Conservation (phyloP, 1,139 yeast species). For the Diutina mesorugosa region DNA sequence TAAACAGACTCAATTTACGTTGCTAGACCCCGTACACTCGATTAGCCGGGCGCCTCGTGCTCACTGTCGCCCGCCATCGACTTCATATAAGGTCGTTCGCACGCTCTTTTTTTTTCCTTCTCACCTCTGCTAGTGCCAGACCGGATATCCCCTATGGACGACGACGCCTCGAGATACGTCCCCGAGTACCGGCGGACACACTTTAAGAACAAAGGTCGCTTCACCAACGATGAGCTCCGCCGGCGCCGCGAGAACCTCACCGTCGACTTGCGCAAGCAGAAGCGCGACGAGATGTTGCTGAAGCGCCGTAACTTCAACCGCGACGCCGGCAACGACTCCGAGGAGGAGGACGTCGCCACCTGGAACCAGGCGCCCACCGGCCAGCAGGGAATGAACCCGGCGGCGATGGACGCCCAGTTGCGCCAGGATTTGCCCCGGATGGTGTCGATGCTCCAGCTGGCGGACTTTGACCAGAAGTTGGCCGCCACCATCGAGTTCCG, state of each 20-base stretch:
- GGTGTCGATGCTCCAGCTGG: slow-evolving; percentile 71
- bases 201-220: slow-evolving; percentile 89
- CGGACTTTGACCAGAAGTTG: slow-evolving; percentile 69
- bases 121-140: neutral
- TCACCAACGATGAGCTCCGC: slow-evolving; percentile 91
- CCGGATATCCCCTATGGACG: slow-evolving; percentile 40
- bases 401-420: slow-evolving; percentile 35
- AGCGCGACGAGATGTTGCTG: slow-evolving; percentile 87
- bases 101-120: neutral
- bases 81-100: neutral
- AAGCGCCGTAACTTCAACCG: slow-evolving; percentile 71
- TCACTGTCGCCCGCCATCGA: too few relatives aligned
- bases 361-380: neutral
- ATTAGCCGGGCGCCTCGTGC: too few relatives aligned
- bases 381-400: slow-evolving; percentile 21
- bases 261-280: slow-evolving; percentile 91
- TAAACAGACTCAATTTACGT: too few relatives aligned
- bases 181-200: slow-evolving; percentile 97
- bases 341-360: slow-evolving; percentile 31
- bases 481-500: slow-evolving; percentile 88
- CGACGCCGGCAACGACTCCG: slow-evolving; percentile 22
- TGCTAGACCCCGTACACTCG: too few relatives aligned
- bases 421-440: slow-evolving; percentile 73
- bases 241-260: slow-evolving; percentile 97
- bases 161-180: slow-evolving; percentile 70